Evolutionary conservation across 1,284 basidiomycete species (phyloP).

Genomic region (Albatrellus sp.): DNA sequence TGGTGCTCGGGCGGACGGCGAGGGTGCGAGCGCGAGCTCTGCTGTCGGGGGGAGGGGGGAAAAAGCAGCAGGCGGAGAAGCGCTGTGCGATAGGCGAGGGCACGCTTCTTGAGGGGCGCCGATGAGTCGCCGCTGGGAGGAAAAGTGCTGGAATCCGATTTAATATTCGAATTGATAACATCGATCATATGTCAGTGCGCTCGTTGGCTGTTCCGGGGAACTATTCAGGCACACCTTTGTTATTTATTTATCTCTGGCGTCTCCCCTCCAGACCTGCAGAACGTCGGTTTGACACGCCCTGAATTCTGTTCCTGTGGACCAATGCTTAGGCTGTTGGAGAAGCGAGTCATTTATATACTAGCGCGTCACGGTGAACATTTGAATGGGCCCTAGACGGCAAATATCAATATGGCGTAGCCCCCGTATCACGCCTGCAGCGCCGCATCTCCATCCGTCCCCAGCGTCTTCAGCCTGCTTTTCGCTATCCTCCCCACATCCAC

Average conservation of each 20-base stretch:
- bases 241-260: no score
- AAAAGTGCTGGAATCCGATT: not conserved
- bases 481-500: constrained; percentile 66
- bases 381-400: no score
- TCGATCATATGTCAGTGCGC: constrained; percentile 5
- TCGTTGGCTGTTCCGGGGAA: constrained; percentile 1
- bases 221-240: constrained; percentile 4
- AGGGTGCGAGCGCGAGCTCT: not conserved
- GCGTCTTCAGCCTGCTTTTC: constrained; percentile 40
- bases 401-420: not conserved
- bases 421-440: not conserved
- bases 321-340: no score
- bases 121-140: not conserved
- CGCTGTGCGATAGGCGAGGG: not conserved
- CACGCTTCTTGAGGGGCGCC: not conserved
- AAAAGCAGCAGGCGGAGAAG: not conserved
- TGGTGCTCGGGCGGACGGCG: not conserved
- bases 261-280: no score
- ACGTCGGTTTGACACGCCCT: no score
- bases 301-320: no score
- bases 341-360: no score
- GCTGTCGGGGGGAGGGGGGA: not conserved
- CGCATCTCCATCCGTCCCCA: constrained; percentile 21
- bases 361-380: no score
- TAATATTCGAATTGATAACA: no score